phyloP scores from a whole-genome alignment of 2,329 filamentous ascomycete genomes.

The Zelopaecilomyces penicillatus region DNA sequence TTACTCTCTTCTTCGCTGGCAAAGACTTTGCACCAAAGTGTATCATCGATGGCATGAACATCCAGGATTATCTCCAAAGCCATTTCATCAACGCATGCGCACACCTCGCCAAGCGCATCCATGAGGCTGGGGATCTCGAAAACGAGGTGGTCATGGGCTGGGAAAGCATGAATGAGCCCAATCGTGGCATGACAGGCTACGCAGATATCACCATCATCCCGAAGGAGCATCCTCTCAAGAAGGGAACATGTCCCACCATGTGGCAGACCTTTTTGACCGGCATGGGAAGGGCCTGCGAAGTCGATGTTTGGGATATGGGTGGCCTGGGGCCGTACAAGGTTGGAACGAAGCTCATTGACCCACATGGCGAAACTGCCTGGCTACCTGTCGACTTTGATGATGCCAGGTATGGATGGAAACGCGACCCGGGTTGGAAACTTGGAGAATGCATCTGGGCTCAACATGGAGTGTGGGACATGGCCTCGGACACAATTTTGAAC shows the following conservation, averaged over 20 bases:
- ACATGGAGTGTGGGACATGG: constrained; percentile 88
- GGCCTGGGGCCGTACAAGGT: constrained; percentile 87
- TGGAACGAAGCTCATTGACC: constrained; percentile 74
- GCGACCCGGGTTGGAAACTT: constrained; percentile 80
- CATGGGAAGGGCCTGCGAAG: constrained; percentile 82
- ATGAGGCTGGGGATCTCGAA: constrained; percentile 82
- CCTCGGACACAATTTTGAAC: constrained; percentile 64
- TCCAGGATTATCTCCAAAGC: constrained; percentile 85
- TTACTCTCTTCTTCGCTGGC: constrained; percentile 89
- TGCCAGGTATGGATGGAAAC: constrained; percentile 78
- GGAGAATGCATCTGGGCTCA: constrained; percentile 97
- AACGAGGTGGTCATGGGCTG: constrained; percentile 85
- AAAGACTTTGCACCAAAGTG: constrained; percentile 91
- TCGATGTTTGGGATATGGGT: constrained; percentile 90
- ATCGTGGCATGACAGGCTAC: constrained; percentile 77
- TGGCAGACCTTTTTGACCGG: constrained; percentile 91
- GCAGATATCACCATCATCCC: constrained; percentile 75
- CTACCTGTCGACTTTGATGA: constrained; percentile 77
- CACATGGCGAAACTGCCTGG: constrained; percentile 80
- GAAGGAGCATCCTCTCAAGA: constrained; percentile 79
- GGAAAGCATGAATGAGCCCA: constrained; percentile 95
- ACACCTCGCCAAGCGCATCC: constrained; percentile 75
- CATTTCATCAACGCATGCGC: constrained; percentile 77
- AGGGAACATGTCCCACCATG: constrained; percentile 85
- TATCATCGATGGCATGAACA: constrained; percentile 88